Evolutionary conservation across 805 yeast genomes (phyloP).

Genomic region (Metschnikowia lochheadii): DNA sequence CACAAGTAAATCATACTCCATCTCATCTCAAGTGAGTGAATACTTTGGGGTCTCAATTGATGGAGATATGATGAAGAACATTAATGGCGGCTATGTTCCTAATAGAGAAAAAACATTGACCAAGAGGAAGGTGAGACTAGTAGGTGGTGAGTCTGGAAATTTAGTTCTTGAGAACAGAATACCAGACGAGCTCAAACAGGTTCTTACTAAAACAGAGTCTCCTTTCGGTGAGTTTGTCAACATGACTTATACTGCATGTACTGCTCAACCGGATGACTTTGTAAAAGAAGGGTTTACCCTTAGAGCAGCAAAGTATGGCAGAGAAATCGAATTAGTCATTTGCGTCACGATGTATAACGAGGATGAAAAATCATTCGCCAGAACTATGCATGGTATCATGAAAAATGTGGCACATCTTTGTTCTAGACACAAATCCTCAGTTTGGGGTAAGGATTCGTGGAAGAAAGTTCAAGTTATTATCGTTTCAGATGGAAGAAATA

Average conservation of each 20-base stretch:
- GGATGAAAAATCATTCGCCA: constrained; percentile 81
- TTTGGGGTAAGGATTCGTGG: constrained; percentile 98
- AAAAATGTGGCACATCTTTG: constrained; percentile 85
- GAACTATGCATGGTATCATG: constrained; percentile 94
- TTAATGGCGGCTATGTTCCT: constrained; percentile 42
- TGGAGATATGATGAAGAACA: constrained; percentile 44
- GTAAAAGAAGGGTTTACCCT: constrained; percentile 75
- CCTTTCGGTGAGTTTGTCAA: constrained; percentile 85
- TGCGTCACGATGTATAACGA: constrained; percentile 98
- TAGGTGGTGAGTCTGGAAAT: constrained; percentile 60
- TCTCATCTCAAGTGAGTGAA: constrained; percentile 27
- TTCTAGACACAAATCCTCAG: constrained; percentile 71
- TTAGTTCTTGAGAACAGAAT: constrained; percentile 91
- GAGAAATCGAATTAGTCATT: constrained; percentile 88
- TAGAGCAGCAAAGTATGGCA: constrained; percentile 77
- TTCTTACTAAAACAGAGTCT: constrained; percentile 75
- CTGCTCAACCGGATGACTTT: constrained; percentile 87
- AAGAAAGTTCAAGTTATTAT: constrained; percentile 89
- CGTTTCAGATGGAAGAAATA: constrained; percentile 92
- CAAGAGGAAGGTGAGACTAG: constrained; percentile 70
- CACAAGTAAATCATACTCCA: constrained; percentile 29
- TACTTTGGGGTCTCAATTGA: constrained; percentile 46
- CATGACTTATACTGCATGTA: constrained; percentile 97
- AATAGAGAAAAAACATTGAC: constrained; percentile 65
- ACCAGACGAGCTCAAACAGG: constrained; percentile 81